Percentiles rank a stretch among this genome's conserved stretches.
Evolutionary conservation across 2,329 filamentous ascomycete genomes (phyloP).

Genomic region (Fusarium sp.): DNA sequence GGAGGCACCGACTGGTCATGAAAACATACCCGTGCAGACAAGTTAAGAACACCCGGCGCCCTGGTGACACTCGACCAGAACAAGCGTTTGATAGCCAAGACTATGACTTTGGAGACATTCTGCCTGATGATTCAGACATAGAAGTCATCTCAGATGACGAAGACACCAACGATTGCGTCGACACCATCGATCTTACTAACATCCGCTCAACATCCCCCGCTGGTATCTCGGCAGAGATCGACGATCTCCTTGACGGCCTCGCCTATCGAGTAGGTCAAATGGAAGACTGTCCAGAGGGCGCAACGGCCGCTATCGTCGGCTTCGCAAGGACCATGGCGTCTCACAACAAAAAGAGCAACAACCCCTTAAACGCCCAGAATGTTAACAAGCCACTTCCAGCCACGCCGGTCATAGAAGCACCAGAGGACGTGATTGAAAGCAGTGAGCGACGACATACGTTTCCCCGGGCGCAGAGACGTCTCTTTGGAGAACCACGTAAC

Average conservation of each 20-base stretch:
- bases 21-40: slow-evolving; percentile 43
- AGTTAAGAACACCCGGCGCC: neutral
- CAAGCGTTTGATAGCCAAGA: slow-evolving; percentile 37
- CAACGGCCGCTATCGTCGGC: slow-evolving; percentile 48
- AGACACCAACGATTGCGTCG: slow-evolving; percentile 5
- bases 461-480: slow-evolving; percentile 13
- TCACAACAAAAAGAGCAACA: slow-evolving; percentile 13
- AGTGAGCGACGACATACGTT: slow-evolving; percentile 10
- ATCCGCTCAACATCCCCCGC: slow-evolving; percentile 25
- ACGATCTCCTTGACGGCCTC: slow-evolving; percentile 47
- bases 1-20: slow-evolving; percentile 48
- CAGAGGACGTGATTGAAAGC: slow-evolving; percentile 31
- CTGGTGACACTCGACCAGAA: neutral
- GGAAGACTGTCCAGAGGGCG: slow-evolving; percentile 45
- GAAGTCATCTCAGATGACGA: slow-evolving; percentile 33
- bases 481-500: slow-evolving; percentile 1
- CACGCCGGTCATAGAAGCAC: slow-evolving; percentile 48
- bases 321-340: slow-evolving; percentile 37
- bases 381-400: slow-evolving; percentile 52
- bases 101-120: slow-evolving; percentile 42
- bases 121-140: slow-evolving; percentile 28
- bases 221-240: slow-evolving; percentile 18
- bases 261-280: slow-evolving; percentile 54
- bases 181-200: slow-evolving; percentile 41
- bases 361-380: neutral